Conservation (phyloP, 148 eudicot genomes). For the Euryodendron excelsum region DNA sequence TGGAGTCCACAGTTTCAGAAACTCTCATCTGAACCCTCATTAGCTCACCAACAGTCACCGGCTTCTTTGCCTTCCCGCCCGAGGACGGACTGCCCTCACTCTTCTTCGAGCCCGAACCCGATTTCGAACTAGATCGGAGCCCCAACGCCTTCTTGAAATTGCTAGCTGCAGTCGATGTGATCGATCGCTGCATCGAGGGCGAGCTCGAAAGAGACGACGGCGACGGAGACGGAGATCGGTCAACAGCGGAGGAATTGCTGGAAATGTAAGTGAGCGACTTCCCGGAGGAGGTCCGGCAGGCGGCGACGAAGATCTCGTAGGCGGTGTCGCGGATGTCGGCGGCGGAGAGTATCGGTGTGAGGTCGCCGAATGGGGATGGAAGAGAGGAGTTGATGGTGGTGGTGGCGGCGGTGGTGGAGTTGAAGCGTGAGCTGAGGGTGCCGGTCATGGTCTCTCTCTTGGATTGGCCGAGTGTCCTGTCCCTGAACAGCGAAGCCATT, state of each 20-base stretch:
- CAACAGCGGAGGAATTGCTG: slow-evolving; percentile 11
- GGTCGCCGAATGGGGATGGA: slow-evolving; percentile 71
- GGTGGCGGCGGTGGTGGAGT: slow-evolving; percentile 19
- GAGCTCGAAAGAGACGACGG: slow-evolving; percentile 19
- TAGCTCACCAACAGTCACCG: slow-evolving; percentile 79
- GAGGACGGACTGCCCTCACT: slow-evolving; percentile 32
- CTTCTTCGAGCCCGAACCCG: slow-evolving; percentile 43
- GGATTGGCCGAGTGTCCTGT: slow-evolving; percentile 58
- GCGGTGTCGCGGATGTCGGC: slow-evolving; percentile 76
- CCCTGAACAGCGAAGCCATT: slow-evolving; percentile 85
- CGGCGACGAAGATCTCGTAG: slow-evolving; percentile 89
- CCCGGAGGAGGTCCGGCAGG: slow-evolving; percentile 77
- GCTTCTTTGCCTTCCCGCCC: slow-evolving; percentile 35
- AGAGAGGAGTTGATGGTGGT: slow-evolving; percentile 38
- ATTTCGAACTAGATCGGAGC: slow-evolving; percentile 54
- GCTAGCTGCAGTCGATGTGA: slow-evolving; percentile 77
- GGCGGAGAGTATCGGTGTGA: slow-evolving; percentile 59
- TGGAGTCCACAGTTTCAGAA: slow-evolving; percentile 64
- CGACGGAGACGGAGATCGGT: slow-evolving; percentile 22
- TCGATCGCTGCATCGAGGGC: slow-evolving; percentile 50
- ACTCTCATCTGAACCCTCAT: slow-evolving; percentile 91
- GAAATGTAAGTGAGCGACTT: slow-evolving; percentile 55
- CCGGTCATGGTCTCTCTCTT: slow-evolving; percentile 34
- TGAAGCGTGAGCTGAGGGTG: slow-evolving; percentile 30
- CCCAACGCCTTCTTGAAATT: slow-evolving; percentile 91